Conservation (phyloP, 805 yeast species). For the Lachancea dasiensis region DNA sequence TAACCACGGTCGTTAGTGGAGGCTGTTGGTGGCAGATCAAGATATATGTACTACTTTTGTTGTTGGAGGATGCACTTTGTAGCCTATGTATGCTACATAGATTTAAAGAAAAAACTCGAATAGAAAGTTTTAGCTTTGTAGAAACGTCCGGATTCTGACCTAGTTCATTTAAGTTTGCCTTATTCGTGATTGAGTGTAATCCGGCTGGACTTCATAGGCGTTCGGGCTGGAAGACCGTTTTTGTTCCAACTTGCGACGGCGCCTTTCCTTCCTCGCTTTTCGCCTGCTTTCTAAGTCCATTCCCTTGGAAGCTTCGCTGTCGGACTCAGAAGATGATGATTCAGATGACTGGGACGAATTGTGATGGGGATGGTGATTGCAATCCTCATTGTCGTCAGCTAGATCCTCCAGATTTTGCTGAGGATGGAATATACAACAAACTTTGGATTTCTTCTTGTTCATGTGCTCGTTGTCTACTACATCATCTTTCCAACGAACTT, state of each 20-base stretch:
- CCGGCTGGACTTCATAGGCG: constrained; percentile 87
- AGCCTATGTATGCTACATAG: too few relatives aligned
- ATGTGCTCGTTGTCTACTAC: constrained; percentile 86
- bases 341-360: constrained; percentile 16
- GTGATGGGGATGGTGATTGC: constrained; percentile 18
- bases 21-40: too few relatives aligned
- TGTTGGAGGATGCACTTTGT: too few relatives aligned
- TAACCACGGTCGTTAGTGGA: too few relatives aligned
- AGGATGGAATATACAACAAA: constrained; percentile 86
- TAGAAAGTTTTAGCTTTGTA: not conserved
- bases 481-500: constrained; percentile 79
- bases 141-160: too few relatives aligned
- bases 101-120: not conserved
- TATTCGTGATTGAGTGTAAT: constrained; percentile 34
- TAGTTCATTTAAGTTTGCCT: constrained; percentile 9
- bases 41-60: too few relatives aligned
- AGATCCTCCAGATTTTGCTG: constrained; percentile 53
- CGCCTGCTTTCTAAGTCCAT: constrained; percentile 31
- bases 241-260: constrained; percentile 26
- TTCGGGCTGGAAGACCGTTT: constrained; percentile 48
- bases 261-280: constrained; percentile 32
- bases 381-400: constrained; percentile 34
- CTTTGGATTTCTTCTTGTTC: constrained; percentile 84
- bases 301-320: constrained; percentile 36
- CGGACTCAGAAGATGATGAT: constrained; percentile 34